Base-by-base conservation (phyloP, 441 rosid genomes). In the Arabidopsis lyrata region DNA sequence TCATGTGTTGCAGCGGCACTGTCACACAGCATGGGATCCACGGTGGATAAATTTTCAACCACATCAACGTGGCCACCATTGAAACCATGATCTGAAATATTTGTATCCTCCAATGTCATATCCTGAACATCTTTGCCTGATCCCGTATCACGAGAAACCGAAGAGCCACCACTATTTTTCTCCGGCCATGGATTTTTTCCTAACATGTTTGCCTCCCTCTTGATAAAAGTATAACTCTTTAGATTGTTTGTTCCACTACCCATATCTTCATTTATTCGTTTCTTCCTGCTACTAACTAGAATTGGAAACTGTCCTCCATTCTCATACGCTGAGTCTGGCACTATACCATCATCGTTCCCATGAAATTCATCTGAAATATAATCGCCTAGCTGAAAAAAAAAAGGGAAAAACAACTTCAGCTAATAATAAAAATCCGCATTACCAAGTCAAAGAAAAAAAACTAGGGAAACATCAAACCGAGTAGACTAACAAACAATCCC, bases 321-420 rank as follows among this genome's bases (percentile, higher is more conserved):
- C 67, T 81, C 81, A 64, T 70, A 75, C 34, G 39, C 52, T 8
- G 88, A 79, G 78, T 76, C 83, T 59, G 94, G 98, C 63, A 91
- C 97, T 81, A 85, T 84, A 81, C 88, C 93, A 83, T 91, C 94
- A 70, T 82, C 93, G 54, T 68, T 82, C 45, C 68, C 83, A 60
- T 80, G 77, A 75, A 84, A 86, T 56, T 85, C 92, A 67, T 78
- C 87, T 78, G 84, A 87, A 56, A 71, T 79, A 70, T 85, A 83
- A 79, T 84, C 84, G 72, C 84, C 87, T 62, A 84, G 84, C 98
- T 93, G 93, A 54, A 76, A 74, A 57, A 57, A 56, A 18, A 0
- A 38, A 59, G 16, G 32, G 59, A 29, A 49, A 38, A 10, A 48
- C 8, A 13, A 24, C 53, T 41, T 70, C 53, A 81, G 70, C 29